Base-by-base conservation (phyloP, 306 rosid genomes). In the Phaseolus lunatus region DNA sequence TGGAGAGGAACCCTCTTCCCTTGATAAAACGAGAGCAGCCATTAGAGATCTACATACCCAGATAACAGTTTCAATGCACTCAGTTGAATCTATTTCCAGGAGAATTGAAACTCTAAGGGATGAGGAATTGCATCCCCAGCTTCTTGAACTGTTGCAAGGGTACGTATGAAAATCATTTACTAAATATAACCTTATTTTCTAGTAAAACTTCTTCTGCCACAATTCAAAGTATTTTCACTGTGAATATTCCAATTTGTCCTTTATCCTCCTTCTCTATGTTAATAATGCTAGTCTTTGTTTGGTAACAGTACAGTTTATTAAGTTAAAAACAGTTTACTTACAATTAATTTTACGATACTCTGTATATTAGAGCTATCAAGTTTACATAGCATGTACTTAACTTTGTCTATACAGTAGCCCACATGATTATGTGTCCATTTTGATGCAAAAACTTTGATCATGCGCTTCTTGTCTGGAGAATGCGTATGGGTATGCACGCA, bases 91-190 rank as follows among this genome's bases (percentile, higher is more conserved):
- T 78, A 89, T 90, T 82, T 90, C 97, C 3, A 72, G 67, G 75
- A 87, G 97, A 86, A 92, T 95, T 35, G 97, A 95, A 82, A 87
- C 96, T 73, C 64, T 95, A 43, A 82, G 97, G 78, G 99, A 95
- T 45, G 90, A 91, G 80, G 99, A 95, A 75, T 81, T 95, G 89
- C 97, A 89, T 82, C 97, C 92, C 82, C 99, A 95, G 80, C 94
- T 95, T 80, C 85, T 87, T 73, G 89, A 87, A 65, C 68, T 95
- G 82, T 79, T 88, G 74, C 87, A 85, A 85, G 97, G 92, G 99
- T 95, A 87, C 24, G 86, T 70, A 11, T 58, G 4, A 78, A 45
- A 74, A 45, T 81, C 70, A 47, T 56, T n/a, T 19, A 81, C 45
- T 75, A 62, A 35, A 13, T 48, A 23, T 12, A 20, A 69, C 33